Percentiles rank a stretch among this genome's conserved stretches.
These are phyloP conservation scores for Vitis hybrid DNA, from an alignment of 177 flowering plant species.

Conservation along the genomic window DNA sequence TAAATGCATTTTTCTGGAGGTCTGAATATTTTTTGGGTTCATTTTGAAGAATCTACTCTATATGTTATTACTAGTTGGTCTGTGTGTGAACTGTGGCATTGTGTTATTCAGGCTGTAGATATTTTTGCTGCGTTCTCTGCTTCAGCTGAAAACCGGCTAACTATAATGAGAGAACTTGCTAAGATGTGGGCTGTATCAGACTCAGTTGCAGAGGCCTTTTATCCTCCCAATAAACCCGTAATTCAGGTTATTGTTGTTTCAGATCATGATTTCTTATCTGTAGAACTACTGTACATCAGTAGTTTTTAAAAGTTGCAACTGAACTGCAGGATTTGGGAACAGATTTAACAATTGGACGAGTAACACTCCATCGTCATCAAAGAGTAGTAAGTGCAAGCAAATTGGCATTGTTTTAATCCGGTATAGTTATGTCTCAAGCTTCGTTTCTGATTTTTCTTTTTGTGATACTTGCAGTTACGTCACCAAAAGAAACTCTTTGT, in stretches of 20 bases:
- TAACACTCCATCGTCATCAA: slow-evolving; percentile 37
- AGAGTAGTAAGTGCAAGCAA: slow-evolving; percentile 28
- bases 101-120: slow-evolving; percentile 76
- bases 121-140: slow-evolving; percentile 67
- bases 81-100: slow-evolving; percentile 2
- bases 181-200: slow-evolving; percentile 57
- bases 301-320: slow-evolving; percentile 13
- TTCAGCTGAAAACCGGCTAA: slow-evolving; percentile 49
- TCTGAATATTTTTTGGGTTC: slow-evolving; percentile 10
- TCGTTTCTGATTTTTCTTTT: slow-evolving; percentile 4
- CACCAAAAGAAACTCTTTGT: slow-evolving; percentile 54
- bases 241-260: slow-evolving; percentile 52
- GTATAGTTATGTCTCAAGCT: background rate
- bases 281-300: background rate
- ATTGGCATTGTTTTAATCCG: background rate
- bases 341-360: slow-evolving; percentile 66
- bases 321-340: slow-evolving; percentile 44
- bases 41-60: background rate
- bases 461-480: slow-evolving; percentile 30
- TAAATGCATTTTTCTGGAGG: slow-evolving; percentile 71
- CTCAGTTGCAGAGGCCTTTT: slow-evolving; percentile 39
- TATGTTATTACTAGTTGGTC: background rate
- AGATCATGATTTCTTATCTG: background rate
- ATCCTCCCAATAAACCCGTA: slow-evolving; percentile 50
- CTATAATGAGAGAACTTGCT: slow-evolving; percentile 59